Conservation (phyloP, 2,329 filamentous ascomycete genomes). For the Pestalotiopsis sp. region DNA sequence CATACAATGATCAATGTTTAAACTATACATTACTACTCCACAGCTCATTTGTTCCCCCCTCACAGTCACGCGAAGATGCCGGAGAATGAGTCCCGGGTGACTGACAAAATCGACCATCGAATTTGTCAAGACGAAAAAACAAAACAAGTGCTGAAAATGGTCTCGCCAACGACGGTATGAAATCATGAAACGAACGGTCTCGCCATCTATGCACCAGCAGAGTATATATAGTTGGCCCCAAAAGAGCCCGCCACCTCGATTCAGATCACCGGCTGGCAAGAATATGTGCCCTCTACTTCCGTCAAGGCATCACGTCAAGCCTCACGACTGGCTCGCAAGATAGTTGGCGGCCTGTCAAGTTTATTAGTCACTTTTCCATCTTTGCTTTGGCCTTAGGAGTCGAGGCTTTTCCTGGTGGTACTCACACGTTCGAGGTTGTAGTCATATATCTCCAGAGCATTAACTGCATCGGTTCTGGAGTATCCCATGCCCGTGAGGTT, state of each 20-base stretch:
- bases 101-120: not conserved
- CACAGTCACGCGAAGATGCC: not conserved
- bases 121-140: not conserved
- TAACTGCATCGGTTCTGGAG: conserved; percentile 69
- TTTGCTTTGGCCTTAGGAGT: not conserved
- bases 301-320: not conserved
- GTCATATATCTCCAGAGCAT: conserved; percentile 89
- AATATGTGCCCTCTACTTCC: conserved; percentile 4
- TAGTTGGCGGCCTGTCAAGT: conserved; percentile 54
- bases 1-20: not conserved
- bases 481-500: conserved; percentile 91
- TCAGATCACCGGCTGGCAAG: not conserved
- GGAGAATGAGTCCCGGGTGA: not conserved
- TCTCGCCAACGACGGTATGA: not conserved
- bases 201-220: conserved; percentile 2
- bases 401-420: conserved; percentile 19
- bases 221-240: not conserved
- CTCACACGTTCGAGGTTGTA: conserved; percentile 94
- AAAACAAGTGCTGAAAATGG: not conserved
- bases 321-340: conserved; percentile 56
- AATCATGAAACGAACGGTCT: not conserved
- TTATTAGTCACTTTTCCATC: conserved; percentile 14
- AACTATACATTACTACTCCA: not conserved
- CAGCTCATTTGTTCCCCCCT: not conserved
- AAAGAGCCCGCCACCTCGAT: not conserved